These are phyloP conservation scores for Mortierella sp. DNA, from an alignment of 371 early-diverging fungal genomes.

Conservation along the genomic window DNA sequence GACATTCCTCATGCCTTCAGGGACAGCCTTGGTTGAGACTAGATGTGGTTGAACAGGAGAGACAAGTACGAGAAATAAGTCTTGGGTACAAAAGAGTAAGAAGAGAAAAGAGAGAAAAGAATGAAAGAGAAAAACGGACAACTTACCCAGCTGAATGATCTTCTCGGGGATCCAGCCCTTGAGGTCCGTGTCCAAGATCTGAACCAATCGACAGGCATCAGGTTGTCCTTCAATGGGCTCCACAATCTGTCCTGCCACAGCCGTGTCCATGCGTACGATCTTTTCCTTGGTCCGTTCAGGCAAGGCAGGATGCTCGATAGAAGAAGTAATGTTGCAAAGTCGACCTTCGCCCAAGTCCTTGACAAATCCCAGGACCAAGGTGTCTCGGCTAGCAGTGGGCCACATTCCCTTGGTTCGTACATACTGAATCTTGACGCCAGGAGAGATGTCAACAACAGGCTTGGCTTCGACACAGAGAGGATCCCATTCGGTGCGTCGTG, in stretches of 20 bases:
- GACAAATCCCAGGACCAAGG: conserved; percentile 58
- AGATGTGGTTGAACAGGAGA: neutral
- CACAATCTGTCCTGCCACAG: conserved; percentile 63
- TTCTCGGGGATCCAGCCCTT: conserved; percentile 69
- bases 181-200: conserved; percentile 65
- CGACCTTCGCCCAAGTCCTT: conserved; percentile 38
- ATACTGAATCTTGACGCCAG: conserved; percentile 60
- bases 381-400: conserved; percentile 69
- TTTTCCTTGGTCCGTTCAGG: conserved; percentile 56
- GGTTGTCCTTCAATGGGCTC: conserved; percentile 29
- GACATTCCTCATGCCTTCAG: conserved; percentile 43
- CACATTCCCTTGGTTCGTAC: conserved; percentile 65
- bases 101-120: neutral
- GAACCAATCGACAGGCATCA: conserved; percentile 55
- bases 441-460: conserved; percentile 50
- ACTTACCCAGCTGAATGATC: conserved; percentile 59
- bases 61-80: too few species aligned
- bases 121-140: neutral
- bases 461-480: conserved; percentile 61
- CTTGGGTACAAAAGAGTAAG: too few species aligned
- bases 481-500: conserved; percentile 64
- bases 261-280: conserved; percentile 65
- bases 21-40: conserved; percentile 52
- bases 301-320: conserved; percentile 54
- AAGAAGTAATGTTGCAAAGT: conserved; percentile 57